Percentiles rank a stretch among this genome's conserved stretches.
phyloP scores from a whole-genome alignment of 83 land plant genomes.

The Isoetes engelmannii region DNA sequence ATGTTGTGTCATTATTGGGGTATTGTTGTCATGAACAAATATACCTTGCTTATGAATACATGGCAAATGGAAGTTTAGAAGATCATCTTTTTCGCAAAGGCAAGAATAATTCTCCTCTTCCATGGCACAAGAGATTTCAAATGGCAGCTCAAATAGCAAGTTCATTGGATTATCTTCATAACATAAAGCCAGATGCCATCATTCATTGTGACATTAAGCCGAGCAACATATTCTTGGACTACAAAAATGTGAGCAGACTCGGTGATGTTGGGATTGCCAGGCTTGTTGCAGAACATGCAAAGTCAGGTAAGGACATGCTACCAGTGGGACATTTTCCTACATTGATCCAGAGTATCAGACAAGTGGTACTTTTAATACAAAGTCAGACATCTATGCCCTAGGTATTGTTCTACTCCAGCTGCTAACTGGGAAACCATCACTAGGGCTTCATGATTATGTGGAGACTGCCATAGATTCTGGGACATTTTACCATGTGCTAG shows the following conservation, averaged over 20 bases:
- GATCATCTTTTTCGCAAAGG: slow-evolving; percentile 47
- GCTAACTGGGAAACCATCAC: slow-evolving; percentile 47
- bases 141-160: slow-evolving; percentile 61
- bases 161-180: slow-evolving; percentile 51
- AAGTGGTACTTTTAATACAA: slow-evolving; percentile 41
- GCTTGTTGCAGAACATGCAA: slow-evolving; percentile 20
- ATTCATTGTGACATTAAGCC: slow-evolving; percentile 64
- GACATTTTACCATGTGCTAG: slow-evolving; percentile 31
- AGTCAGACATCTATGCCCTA: slow-evolving; percentile 56
- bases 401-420: slow-evolving; percentile 61
- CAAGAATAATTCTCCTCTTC: slow-evolving; percentile 41
- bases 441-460: slow-evolving; percentile 38
- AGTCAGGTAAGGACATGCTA: slow-evolving; percentile 22
- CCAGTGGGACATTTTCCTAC: slow-evolving; percentile 56
- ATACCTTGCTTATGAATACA: slow-evolving; percentile 56
- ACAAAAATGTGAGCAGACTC: slow-evolving; percentile 51
- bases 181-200: slow-evolving; percentile 43
- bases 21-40: slow-evolving; percentile 43
- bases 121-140: slow-evolving; percentile 46
- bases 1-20: too few relatives aligned
- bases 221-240: slow-evolving; percentile 53
- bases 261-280: slow-evolving; percentile 61
- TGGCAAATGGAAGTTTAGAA: slow-evolving; percentile 61
- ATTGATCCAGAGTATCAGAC: slow-evolving; percentile 63
- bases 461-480: slow-evolving; percentile 40